These are phyloP conservation scores for Glomus cerebriforme DNA, from an alignment of 192 early-diverging fungal species.

Conservation along the genomic window DNA sequence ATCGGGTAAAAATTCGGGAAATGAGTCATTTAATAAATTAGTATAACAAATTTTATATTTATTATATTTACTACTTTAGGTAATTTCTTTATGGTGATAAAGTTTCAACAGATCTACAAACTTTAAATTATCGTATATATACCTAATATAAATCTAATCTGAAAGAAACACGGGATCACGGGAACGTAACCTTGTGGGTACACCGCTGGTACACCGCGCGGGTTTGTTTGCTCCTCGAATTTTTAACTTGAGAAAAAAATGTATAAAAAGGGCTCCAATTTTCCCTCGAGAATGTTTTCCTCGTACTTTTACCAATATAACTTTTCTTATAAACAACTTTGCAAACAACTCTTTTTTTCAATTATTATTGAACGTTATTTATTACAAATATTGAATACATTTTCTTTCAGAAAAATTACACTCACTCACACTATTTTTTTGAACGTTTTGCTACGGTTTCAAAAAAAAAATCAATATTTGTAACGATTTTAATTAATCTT, in stretches of 20 bases:
- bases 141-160: neutral
- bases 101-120: too few relatives aligned
- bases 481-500: neutral
- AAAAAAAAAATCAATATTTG: neutral
- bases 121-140: too few relatives aligned
- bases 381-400: neutral
- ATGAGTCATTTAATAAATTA: too few relatives aligned
- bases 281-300: neutral
- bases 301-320: neutral
- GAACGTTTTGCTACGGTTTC: neutral
- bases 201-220: too few relatives aligned
- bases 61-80: too few relatives aligned
- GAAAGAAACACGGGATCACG: too few relatives aligned
- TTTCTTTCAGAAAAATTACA: neutral
- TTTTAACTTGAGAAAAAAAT: neutral
- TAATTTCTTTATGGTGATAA: too few relatives aligned
- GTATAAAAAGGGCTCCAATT: neutral
- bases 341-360: neutral
- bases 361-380: neutral
- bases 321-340: neutral
- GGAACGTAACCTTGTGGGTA: neutral
- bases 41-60: too few relatives aligned
- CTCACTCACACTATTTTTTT: neutral
- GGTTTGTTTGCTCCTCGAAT: neutral
- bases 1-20: too few relatives aligned